Conservation (phyloP, 108 stramenopile genomes). For the Nitzschia putrida region DNA sequence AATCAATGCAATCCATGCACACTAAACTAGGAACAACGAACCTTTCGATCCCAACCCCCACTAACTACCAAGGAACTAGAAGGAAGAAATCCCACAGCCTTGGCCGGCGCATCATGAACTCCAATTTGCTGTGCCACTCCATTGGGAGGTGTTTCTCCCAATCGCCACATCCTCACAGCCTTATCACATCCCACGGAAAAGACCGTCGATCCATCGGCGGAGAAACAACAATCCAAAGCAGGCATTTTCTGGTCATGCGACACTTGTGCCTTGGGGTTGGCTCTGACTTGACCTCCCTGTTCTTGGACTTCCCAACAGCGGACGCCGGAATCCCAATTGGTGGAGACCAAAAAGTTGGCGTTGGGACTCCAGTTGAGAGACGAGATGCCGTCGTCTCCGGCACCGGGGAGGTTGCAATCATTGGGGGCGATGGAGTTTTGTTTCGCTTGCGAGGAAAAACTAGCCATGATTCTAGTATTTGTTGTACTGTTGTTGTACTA, state of each 20-base stretch:
- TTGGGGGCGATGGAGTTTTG: slow-evolving; percentile 46
- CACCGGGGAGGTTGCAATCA: slow-evolving; percentile 69
- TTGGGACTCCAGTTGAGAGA: slow-evolving; percentile 71
- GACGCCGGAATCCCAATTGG: slow-evolving; percentile 87
- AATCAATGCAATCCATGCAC: no score
- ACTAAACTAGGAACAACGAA: no score
- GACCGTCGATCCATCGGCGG: slow-evolving; percentile 76
- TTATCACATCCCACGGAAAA: slow-evolving; percentile 83
- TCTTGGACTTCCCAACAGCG: slow-evolving; percentile 87
- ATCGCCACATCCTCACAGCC: slow-evolving; percentile 86
- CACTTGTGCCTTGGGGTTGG: slow-evolving; percentile 80
- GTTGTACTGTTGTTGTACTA: no score
- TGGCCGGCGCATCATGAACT: slow-evolving; percentile 83
- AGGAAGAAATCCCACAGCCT: slow-evolving; percentile 65
- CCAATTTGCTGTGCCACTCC: slow-evolving; percentile 80
- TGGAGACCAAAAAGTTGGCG: slow-evolving; percentile 68
- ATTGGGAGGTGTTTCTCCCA: slow-evolving; percentile 69
- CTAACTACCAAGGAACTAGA: slow-evolving; percentile 73
- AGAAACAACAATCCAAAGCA: slow-evolving; percentile 70
- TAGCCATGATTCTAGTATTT: not conserved
- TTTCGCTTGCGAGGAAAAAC: not conserved
- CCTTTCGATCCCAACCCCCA: slow-evolving; percentile 68
- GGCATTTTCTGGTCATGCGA: slow-evolving; percentile 71
- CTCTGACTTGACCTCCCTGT: slow-evolving; percentile 67
- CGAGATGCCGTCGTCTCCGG: slow-evolving; percentile 81